Percentiles rank a stretch among this genome's conserved stretches.
Conservation (phyloP, 305 asterid genomes). For the Petunia hybrid region DNA sequence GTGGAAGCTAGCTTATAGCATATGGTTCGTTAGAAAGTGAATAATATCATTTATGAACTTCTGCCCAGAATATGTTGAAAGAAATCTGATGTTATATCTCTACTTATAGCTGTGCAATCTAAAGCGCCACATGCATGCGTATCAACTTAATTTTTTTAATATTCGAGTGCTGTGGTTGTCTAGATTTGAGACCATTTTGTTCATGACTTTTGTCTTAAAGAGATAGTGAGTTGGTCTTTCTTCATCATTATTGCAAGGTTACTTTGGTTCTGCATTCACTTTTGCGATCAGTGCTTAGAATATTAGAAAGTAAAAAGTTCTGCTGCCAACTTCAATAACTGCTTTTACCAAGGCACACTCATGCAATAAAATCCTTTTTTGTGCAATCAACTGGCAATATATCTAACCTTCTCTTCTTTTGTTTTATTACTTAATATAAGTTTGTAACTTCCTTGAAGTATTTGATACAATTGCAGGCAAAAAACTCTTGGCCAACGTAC, state of each 20-base stretch:
- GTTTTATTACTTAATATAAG: not conserved
- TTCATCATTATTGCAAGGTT: not conserved
- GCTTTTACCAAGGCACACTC: too few species aligned
- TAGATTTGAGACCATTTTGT: not conserved
- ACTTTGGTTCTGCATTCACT: not conserved
- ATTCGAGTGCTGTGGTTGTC: not conserved
- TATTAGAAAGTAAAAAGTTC: not conserved
- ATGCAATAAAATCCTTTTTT: not conserved
- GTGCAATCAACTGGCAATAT: not conserved
- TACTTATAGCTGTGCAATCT: not conserved
- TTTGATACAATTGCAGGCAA: slow-evolving; percentile 49
- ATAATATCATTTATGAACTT: not conserved
- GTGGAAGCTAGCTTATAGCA: not conserved
- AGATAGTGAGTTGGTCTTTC: not conserved
- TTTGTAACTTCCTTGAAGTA: not conserved
- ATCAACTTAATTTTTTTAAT: not conserved
- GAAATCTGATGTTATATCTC: not conserved
- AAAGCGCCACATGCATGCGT: not conserved
- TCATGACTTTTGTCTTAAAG: not conserved
- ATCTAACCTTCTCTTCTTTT: not conserved
- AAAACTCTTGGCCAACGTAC: slow-evolving; percentile 64
- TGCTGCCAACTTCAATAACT: not conserved
- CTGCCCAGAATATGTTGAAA: not conserved
- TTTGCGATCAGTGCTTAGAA: not conserved
- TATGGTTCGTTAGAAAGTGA: not conserved